phyloP scores from a whole-genome alignment of 2,329 filamentous ascomycete genomes.

The Colletotrichum filicis region DNA sequence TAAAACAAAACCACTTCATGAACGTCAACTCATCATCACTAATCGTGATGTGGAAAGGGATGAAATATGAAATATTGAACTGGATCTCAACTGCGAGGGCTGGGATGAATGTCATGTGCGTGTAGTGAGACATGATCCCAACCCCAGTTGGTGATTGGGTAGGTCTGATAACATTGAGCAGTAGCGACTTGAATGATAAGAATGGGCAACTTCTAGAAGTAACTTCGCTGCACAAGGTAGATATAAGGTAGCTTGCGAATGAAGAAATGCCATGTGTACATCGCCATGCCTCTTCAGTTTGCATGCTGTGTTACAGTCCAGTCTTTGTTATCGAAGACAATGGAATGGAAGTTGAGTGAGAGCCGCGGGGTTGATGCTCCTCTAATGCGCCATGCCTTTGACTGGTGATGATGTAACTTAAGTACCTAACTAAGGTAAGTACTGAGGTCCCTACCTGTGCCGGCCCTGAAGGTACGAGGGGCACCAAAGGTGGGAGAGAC shows the following conservation, averaged over 20 bases:
- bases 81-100: neutral
- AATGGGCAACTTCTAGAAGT: too few relatives aligned
- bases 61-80: neutral
- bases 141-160: neutral
- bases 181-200: too few relatives aligned
- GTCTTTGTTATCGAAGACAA: too few relatives aligned
- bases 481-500: neutral
- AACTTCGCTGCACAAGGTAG: neutral
- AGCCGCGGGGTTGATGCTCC: neutral
- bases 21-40: neutral
- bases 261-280: too few relatives aligned
- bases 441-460: too few relatives aligned
- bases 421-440: too few relatives aligned
- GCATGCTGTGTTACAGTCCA: too few relatives aligned
- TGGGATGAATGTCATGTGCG: neutral
- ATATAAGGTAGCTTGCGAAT: too few relatives aligned
- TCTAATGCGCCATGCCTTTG: neutral
- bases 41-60: neutral
- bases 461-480: neutral
- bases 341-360: neutral
- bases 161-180: neutral
- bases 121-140: neutral
- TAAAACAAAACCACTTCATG: neutral
- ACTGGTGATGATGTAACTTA: neutral
- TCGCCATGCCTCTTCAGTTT: too few relatives aligned